Evolutionary conservation across 768 basidiomycete species (phyloP), one percentile per base, ranked within the genome.

Genomic region (Rhodotorula sphaerocarpa): DNA sequence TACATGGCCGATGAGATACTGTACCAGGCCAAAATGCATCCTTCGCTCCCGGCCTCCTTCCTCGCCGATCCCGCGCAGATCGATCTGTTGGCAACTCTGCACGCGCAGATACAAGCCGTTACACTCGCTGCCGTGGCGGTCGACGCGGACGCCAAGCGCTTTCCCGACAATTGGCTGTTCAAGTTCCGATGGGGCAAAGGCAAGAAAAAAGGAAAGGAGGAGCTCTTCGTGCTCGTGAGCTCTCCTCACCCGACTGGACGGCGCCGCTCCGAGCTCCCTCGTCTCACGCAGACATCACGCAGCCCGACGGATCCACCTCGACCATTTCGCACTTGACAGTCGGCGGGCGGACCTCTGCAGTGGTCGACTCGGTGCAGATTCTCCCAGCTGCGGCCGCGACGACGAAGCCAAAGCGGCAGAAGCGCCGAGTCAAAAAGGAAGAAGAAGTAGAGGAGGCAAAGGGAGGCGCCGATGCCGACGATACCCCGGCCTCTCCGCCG

Each of bases 1-100:
- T 74, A 73, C 69, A 62, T 74, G 44, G 71, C 70, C 55, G 73
- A 74, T 50, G 72, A 74, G 52, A 73, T 74, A 50, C 62, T 73
- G 31, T 74, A 55, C 61, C 73, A 74, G 36, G 52, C 71, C 0
- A 31, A 33, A 1, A 60, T 73, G 66, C 73, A 74, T 45, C 73
- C 73, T 1, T 50, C 67, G 0, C 65, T 69, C 31, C 68, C 69
- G 2, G 50, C 66, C 10, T 59, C 58, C 0, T 31, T 65, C 6
- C 70, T 74, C 47, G 21, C 56, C 6, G 28, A 11, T 0, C 36
- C 46, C 27, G 5, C 27, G 25, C 25, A 36, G 20, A 7, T 27
- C 34, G 3, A 25, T 12, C n/a, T 31, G 31, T 12, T 74, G 25
- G 34, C 41, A 2, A 55, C 50, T 0, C 43, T 74, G 2, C 70